Evolutionary conservation across 768 basidiomycete genomes (phyloP).

Genomic region (Tremella mesenterica): DNA sequence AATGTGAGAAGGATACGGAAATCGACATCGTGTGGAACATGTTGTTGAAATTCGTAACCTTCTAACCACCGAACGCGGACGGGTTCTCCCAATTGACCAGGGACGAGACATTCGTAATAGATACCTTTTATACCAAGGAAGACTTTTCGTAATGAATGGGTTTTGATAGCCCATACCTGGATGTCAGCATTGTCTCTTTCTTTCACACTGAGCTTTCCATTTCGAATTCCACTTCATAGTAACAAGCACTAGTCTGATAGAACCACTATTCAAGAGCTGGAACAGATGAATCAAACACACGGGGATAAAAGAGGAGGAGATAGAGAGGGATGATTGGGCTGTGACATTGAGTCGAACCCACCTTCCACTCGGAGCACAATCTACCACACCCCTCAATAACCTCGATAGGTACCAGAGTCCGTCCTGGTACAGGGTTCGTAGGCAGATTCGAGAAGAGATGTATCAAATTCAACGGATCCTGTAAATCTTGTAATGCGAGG

Average conservation of each 20-base stretch:
- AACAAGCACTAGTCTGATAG: too few relatives aligned
- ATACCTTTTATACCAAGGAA: conserved; percentile 97
- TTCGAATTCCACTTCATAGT: too few relatives aligned
- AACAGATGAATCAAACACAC: too few relatives aligned
- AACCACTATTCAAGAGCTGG: too few relatives aligned
- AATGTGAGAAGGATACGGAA: conserved; percentile 97
- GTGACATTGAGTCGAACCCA: conserved; percentile 2
- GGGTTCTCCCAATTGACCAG: conserved; percentile 60
- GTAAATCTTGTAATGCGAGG: conserved; percentile 89
- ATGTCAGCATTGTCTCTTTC: neutral
- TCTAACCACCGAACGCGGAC: conserved; percentile 79
- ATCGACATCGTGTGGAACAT: conserved; percentile 88
- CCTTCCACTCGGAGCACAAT: conserved; percentile 78
- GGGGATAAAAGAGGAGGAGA: too few relatives aligned
- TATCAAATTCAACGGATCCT: conserved; percentile 91
- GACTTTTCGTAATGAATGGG: conserved; percentile 70
- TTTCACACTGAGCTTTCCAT: neutral
- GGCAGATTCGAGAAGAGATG: conserved; percentile 88
- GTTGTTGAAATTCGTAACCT: conserved; percentile 94
- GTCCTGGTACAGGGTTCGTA: conserved; percentile 56
- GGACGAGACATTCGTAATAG: conserved; percentile 92
- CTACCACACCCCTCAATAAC: conserved; percentile 84
- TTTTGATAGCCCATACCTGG: conserved; percentile 81
- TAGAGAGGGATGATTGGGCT: neutral
- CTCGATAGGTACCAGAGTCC: conserved; percentile 56